Evolutionary conservation across 2,329 filamentous ascomycete genomes (phyloP), one percentile per base, ranked within the genome.

Genomic region (Aureobasidium pullulans): DNA sequence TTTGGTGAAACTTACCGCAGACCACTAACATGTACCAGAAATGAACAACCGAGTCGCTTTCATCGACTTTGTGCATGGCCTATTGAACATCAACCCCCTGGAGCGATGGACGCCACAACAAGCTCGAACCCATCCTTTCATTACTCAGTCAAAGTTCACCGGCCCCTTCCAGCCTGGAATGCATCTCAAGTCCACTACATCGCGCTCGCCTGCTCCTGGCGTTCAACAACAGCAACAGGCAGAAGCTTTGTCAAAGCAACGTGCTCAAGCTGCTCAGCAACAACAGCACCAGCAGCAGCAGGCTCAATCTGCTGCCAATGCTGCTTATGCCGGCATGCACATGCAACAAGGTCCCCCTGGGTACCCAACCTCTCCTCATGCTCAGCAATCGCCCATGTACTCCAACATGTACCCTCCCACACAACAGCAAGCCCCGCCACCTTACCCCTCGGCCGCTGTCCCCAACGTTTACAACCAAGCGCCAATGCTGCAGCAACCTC

Each of bases 61-160:
- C 68, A 99, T 97, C 70, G 94, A 99, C 73, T 99, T 99, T 68
- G 94, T 97, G 28, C 86, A 94, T 65, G 94, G 94, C 13, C 76
- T 99, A 40, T 78, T 99, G 60, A 96, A 89, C 62, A 95, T 96
- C 71, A 99, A 96, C 70, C 94, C 94, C 3, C 81, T 99, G 36
- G 94, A 99, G 74, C 81, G 94, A 72, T 99, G 94, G 94, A 96
- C 94, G 4, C 94, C 94, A 6, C 93, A 96, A 69, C 94, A 99
- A 75, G 94, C 94, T 36, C 96, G 96, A 71, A 78, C 96, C 61
- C 94, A 99, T 71, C 94, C 94, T 0, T 99, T 99, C 74, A 99
- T 99, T 70, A 99, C 94, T 0, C 94, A 99, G 71, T 89, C 95
- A 70, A 99, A 97, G 77, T 99, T 88, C 71, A 96, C 92, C 0